These are phyloP conservation scores for Fusarium scirpi DNA, from an alignment of 2,329 filamentous ascomycete species.

Conservation along the genomic window DNA sequence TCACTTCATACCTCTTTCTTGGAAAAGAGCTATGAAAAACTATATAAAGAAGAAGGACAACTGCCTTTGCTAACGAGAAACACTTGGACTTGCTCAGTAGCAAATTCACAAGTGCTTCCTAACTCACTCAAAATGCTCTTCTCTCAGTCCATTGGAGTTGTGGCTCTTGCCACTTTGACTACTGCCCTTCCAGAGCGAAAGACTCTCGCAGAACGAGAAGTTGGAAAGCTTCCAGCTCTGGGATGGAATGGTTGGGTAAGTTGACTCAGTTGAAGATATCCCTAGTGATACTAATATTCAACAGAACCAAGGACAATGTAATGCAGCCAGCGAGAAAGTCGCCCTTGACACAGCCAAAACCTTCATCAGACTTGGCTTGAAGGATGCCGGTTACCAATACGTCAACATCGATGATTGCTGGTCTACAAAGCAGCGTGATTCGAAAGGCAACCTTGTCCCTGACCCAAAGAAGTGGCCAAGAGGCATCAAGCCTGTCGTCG, in stretches of 20 bases:
- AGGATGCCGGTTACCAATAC: slow-evolving; percentile 26
- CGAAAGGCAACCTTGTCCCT: slow-evolving; percentile 20
- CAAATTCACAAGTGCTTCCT: not conserved
- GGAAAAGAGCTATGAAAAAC: not conserved
- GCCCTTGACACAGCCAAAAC: slow-evolving; percentile 25
- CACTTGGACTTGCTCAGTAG: not conserved
- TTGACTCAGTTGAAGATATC: not conserved
- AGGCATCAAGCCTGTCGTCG: slow-evolving; percentile 25
- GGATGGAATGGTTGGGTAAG: slow-evolving; percentile 29
- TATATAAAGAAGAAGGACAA: slow-evolving; percentile 3
- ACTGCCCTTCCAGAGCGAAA: slow-evolving; percentile 11
- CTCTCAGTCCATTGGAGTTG: slow-evolving; percentile 19
- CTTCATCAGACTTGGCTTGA: slow-evolving; percentile 18
- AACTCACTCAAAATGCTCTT: slow-evolving; percentile 9
- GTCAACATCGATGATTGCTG: slow-evolving; percentile 34
- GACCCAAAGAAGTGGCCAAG: slow-evolving; percentile 27
- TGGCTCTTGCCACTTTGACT: slow-evolving; percentile 17
- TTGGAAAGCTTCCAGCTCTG: slow-evolving; percentile 25
- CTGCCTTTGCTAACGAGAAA: not conserved
- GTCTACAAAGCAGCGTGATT: slow-evolving; percentile 24
- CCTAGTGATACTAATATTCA: not conserved
- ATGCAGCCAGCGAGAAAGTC: slow-evolving; percentile 26
- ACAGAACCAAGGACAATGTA: slow-evolving; percentile 28
- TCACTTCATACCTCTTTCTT: not conserved
- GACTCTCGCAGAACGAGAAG: slow-evolving; percentile 12